Evolutionary conservation across 2,329 filamentous ascomycete species (phyloP).

Genomic region (Microsporum audouinii): DNA sequence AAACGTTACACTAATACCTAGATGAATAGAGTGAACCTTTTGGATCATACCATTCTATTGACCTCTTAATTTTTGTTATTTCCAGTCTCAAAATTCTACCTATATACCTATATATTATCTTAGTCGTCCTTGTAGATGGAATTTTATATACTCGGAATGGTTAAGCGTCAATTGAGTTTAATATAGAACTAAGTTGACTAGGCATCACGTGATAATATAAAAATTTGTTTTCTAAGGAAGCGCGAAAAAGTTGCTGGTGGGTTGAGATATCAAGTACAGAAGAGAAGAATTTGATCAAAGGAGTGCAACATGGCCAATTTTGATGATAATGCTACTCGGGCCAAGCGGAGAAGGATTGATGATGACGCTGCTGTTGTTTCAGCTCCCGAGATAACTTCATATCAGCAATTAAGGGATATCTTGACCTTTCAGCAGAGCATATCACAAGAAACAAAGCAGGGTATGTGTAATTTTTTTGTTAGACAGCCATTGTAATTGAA

Average conservation of each 20-base stretch:
- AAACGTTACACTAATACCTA: not conserved
- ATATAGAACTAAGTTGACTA: not conserved
- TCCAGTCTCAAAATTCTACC: not conserved
- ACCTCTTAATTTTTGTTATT: not conserved
- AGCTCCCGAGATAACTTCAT: slow-evolving; percentile 31
- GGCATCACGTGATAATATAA: not conserved
- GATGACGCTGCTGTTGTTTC: slow-evolving; percentile 11
- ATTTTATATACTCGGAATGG: too few species aligned
- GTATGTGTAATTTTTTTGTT: slow-evolving; percentile 38
- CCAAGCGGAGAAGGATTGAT: slow-evolving; percentile 33
- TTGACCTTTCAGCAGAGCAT: slow-evolving; percentile 62
- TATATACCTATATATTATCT: too few species aligned
- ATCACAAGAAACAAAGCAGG: slow-evolving; percentile 43
- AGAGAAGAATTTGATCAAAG: not conserved
- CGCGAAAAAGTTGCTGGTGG: not conserved
- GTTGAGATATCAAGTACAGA: not conserved
- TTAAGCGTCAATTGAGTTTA: not conserved
- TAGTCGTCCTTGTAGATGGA: not conserved
- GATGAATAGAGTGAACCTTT: not conserved
- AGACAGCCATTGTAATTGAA: not conserved
- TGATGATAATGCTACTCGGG: slow-evolving; percentile 24
- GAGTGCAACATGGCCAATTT: slow-evolving; percentile 23
- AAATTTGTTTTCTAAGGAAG: not conserved
- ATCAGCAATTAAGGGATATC: slow-evolving; percentile 56
- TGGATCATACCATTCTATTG: not conserved